phyloP scores from a whole-genome alignment of 306 rosid genomes.

The Corylus heterophylla region DNA sequence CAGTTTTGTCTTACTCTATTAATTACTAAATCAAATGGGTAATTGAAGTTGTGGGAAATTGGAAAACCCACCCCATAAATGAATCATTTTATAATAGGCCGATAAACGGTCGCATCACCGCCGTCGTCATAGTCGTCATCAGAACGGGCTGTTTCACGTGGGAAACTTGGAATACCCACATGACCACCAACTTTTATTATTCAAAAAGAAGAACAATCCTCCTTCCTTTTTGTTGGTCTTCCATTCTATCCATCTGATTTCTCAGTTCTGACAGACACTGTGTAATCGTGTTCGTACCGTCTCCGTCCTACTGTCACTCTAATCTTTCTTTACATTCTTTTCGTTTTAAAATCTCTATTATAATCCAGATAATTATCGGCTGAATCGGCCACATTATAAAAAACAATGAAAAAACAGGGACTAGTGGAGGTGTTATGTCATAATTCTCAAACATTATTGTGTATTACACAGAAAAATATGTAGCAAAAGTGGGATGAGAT shows the following conservation, averaged over 20 bases:
- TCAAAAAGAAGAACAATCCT: neutral
- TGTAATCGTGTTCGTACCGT: neutral
- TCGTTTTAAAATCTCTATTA: neutral
- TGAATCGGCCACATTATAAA: neutral
- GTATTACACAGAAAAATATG: neutral
- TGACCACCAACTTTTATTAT: neutral
- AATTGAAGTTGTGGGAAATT: neutral
- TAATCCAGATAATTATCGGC: neutral
- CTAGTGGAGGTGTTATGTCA: neutral
- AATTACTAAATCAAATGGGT: neutral
- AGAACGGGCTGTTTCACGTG: constrained; percentile 19
- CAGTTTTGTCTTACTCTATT: too few species aligned
- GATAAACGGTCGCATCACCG: neutral
- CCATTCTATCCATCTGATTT: neutral
- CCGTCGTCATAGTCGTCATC: constrained; percentile 17
- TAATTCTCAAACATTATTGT: neutral
- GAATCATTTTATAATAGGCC: neutral
- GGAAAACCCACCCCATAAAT: neutral
- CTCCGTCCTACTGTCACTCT: neutral
- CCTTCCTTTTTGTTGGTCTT: neutral
- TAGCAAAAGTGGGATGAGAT: neutral
- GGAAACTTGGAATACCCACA: neutral
- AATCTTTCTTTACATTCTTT: neutral
- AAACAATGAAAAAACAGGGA: neutral
- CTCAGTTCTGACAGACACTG: neutral